A percentile compares a stretch with the other conserved stretches of the same genome.
Conservation (phyloP, 768 basidiomycete species). For the Strobilomyces dryophilus region DNA sequence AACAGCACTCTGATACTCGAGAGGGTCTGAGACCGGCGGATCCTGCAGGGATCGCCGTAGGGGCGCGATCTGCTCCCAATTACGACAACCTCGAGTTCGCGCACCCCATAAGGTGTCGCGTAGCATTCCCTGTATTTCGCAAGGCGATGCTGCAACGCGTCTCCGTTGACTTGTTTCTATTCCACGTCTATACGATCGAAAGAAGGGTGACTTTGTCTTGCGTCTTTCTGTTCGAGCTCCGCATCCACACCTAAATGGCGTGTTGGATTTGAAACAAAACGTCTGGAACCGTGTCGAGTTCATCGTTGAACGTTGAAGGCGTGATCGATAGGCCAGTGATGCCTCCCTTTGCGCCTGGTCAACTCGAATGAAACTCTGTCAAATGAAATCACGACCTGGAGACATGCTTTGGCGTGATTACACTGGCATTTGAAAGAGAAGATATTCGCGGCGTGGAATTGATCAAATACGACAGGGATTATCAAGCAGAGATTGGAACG, state of each 20-base stretch:
- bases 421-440: background rate
- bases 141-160: background rate
- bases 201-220: background rate
- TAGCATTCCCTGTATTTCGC: background rate
- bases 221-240: background rate
- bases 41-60: background rate
- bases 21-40: background rate
- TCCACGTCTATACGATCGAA: background rate
- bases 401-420: background rate
- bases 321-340: background rate
- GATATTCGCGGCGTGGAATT: background rate
- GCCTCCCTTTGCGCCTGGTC: background rate
- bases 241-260: constrained; percentile 14
- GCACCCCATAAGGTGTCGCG: no score
- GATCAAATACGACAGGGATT: background rate
- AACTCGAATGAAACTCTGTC: background rate
- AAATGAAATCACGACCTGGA: background rate
- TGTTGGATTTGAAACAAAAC: constrained; percentile 2
- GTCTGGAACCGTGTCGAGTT: background rate
- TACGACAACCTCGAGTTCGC: background rate
- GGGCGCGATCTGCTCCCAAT: constrained; percentile 8
- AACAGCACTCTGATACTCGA: background rate
- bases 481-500: background rate
- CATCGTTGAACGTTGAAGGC: background rate
- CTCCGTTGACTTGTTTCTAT: background rate